Conservation (phyloP, 2,329 filamentous ascomycete species). For the Cytospora piceae region DNA sequence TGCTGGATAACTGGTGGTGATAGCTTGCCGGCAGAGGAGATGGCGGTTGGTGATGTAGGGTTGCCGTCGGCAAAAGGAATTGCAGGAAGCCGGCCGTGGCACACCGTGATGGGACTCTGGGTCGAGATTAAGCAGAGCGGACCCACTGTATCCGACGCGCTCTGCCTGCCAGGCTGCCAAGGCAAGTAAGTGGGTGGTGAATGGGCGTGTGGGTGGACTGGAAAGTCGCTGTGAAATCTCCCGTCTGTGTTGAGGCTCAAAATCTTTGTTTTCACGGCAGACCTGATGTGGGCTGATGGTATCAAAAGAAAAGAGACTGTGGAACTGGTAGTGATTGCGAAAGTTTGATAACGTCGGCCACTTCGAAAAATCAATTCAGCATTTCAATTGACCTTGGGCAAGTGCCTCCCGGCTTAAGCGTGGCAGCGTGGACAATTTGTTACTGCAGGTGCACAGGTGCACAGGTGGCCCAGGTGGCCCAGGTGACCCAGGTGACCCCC, state of each 20-base stretch:
- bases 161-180: constrained; percentile 4
- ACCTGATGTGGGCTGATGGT: neutral
- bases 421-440: neutral
- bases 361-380: neutral
- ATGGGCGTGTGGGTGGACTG: neutral
- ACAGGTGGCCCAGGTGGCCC: too few relatives aligned
- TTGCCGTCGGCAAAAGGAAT: neutral
- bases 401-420: neutral
- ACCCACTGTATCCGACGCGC: neutral
- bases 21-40: constrained; percentile 9
- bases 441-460: too few relatives aligned
- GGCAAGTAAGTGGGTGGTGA: neutral
- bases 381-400: neutral
- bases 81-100: neutral
- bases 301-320: neutral
- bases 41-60: constrained; percentile 1
- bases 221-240: neutral
- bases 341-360: neutral
- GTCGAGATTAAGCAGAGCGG: neutral
- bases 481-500: neutral
- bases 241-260: neutral
- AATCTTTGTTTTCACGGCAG: neutral
- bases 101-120: neutral
- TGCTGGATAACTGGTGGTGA: constrained; percentile 2
- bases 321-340: neutral